Evolutionary conservation across 495 filamentous ascomycete species (phyloP).

Genomic region (Polyplosphaeria fusca): DNA sequence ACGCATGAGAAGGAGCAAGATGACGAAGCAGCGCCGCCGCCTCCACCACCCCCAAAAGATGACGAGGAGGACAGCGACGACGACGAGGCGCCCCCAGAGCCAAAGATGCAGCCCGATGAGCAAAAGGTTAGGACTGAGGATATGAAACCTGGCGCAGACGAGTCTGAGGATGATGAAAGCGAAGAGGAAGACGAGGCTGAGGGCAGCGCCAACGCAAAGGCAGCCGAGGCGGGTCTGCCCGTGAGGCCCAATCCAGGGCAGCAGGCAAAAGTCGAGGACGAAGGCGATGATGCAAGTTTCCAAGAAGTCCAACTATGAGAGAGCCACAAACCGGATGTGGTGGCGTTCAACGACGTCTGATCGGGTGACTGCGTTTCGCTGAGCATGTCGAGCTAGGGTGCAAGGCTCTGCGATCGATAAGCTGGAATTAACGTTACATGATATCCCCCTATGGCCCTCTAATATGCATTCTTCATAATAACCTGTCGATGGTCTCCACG

Average conservation of each 20-base stretch:
- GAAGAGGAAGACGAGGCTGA: constrained; percentile 39
- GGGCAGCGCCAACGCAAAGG: constrained; percentile 13
- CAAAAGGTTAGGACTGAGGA: constrained; percentile 57
- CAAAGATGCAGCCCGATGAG: constrained; percentile 46
- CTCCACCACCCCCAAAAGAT: constrained; percentile 17
- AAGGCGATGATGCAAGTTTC: constrained; percentile 30
- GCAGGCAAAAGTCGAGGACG: constrained; percentile 27
- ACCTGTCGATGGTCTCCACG: too few relatives aligned
- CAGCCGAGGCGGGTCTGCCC: constrained; percentile 26
- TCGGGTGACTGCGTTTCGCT: too few relatives aligned
- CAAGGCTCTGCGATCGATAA: too few relatives aligned
- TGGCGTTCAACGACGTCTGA: too few relatives aligned
- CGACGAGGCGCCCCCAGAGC: constrained; percentile 22
- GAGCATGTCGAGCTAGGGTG: too few relatives aligned
- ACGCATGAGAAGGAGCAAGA: not conserved
- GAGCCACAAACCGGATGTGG: too few relatives aligned
- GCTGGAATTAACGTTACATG: too few relatives aligned
- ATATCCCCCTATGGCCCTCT: too few relatives aligned
- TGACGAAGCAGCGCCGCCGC: constrained; percentile 18
- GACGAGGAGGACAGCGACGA: constrained; percentile 15
- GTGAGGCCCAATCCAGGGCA: constrained; percentile 20
- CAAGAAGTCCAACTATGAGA: constrained; percentile 26
- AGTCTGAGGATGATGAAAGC: constrained; percentile 38
- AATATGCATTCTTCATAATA: too few relatives aligned
- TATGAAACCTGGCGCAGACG: constrained; percentile 50